These are phyloP conservation scores for Candida sanyaensis DNA, from an alignment of 1,139 yeast species.

Conservation along the genomic window DNA sequence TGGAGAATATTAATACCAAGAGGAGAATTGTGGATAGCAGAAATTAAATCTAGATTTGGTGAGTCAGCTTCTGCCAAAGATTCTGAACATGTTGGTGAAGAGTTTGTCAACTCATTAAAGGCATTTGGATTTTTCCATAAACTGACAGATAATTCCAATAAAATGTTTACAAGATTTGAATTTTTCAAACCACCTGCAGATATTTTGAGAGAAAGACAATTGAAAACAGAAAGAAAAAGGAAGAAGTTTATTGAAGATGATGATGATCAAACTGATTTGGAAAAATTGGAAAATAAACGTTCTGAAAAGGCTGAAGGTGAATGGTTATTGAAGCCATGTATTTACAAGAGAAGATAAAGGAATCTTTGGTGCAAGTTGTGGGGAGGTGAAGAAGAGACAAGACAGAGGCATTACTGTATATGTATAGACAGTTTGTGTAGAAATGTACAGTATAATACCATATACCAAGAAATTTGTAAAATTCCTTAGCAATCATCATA, in stretches of 20 bases:
- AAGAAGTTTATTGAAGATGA: slow-evolving; percentile 75
- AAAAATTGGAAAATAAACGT: slow-evolving; percentile 57
- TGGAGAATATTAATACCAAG: slow-evolving; percentile 81
- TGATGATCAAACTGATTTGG: slow-evolving; percentile 66
- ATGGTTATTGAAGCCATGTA: slow-evolving; percentile 93
- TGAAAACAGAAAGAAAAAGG: slow-evolving; percentile 62
- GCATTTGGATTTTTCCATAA: slow-evolving; percentile 84
- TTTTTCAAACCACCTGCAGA: slow-evolving; percentile 85
- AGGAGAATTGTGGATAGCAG: slow-evolving; percentile 97
- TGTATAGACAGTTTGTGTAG: neutral
- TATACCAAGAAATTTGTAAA: neutral
- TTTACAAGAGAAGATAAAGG: slow-evolving; percentile 79
- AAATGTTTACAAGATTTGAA: slow-evolving; percentile 94
- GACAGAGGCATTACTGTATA: too few species aligned
- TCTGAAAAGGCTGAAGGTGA: slow-evolving; percentile 70
- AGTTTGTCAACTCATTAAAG: slow-evolving; percentile 78
- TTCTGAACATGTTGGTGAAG: slow-evolving; percentile 55
- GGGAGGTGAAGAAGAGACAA: too few species aligned
- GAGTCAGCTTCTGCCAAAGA: slow-evolving; percentile 41
- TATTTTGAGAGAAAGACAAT: slow-evolving; percentile 63
- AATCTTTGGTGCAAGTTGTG: neutral
- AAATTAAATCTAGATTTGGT: slow-evolving; percentile 86
- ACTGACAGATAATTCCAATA: slow-evolving; percentile 81
- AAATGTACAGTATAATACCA: neutral
- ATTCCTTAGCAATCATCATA: neutral